Percentiles rank a stretch among this genome's conserved stretches.
Evolutionary conservation across 1,139 yeast species (phyloP).

Genomic region (Scheffersomyces parashehatae): DNA sequence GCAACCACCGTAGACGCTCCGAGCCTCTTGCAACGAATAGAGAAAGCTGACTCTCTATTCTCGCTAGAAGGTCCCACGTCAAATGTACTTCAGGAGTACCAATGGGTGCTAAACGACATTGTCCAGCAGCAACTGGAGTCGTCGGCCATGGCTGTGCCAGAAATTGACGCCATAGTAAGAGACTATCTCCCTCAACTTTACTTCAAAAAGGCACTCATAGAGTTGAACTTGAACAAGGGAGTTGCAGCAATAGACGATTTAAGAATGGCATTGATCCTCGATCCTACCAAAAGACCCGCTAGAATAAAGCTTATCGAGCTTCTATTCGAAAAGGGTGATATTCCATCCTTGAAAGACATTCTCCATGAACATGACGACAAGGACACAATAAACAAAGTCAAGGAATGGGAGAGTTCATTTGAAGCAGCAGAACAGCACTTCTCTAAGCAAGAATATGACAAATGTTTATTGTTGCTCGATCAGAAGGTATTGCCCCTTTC

Average conservation of each 20-base stretch:
- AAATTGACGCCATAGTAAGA: constrained; percentile 1
- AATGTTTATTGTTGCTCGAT: constrained; percentile 23
- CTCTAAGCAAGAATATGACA: constrained; percentile 15
- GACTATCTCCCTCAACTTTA: constrained; percentile 36
- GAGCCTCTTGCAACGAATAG: not conserved
- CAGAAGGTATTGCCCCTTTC: constrained; percentile 21
- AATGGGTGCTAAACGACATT: constrained; percentile 17
- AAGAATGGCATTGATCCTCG: constrained; percentile 39
- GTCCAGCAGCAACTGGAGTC: constrained; percentile 3
- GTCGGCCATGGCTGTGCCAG: constrained; percentile 1
- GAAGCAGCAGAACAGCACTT: constrained; percentile 16
- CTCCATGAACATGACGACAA: constrained; percentile 12
- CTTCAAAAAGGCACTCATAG: constrained; percentile 56
- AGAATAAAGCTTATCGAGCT: constrained; percentile 43
- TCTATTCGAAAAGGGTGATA: constrained; percentile 47
- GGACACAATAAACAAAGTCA: constrained; percentile 15
- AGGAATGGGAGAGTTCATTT: constrained; percentile 18
- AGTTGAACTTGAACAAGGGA: constrained; percentile 50
- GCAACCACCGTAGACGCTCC: too few relatives aligned
- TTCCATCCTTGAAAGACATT: constrained; percentile 15
- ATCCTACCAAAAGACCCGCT: constrained; percentile 44
- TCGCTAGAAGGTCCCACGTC: constrained; percentile 27
- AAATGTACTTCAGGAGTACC: constrained; percentile 25
- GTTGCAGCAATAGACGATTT: constrained; percentile 49
- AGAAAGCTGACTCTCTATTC: constrained; percentile 10